Evolutionary conservation across 2,329 filamentous ascomycete genomes (phyloP).

Genomic region (Capronia americana): DNA sequence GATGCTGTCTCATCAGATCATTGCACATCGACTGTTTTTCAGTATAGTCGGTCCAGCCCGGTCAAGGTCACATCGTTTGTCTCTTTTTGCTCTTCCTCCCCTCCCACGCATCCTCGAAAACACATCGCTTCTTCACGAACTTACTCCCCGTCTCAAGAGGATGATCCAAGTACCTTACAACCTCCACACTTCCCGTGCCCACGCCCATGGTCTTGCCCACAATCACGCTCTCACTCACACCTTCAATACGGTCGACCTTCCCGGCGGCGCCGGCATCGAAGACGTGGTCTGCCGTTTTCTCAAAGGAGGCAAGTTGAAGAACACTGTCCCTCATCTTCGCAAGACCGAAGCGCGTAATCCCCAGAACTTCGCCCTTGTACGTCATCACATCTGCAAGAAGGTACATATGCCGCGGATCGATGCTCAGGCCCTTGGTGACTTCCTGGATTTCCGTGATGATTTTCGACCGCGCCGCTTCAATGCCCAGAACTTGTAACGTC

Average conservation of each 20-base stretch:
- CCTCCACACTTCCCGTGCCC: constrained; percentile 90
- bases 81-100: constrained; percentile 16
- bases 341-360: constrained; percentile 94
- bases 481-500: constrained; percentile 82
- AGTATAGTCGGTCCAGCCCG: neutral
- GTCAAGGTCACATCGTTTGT: constrained; percentile 11
- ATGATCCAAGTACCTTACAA: constrained; percentile 78
- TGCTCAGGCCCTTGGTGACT: constrained; percentile 94
- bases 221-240: constrained; percentile 96
- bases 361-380: constrained; percentile 94
- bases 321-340: constrained; percentile 97
- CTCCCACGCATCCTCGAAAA: constrained; percentile 70
- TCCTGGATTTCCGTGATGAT: constrained; percentile 86
- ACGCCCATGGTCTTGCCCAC: constrained; percentile 94
- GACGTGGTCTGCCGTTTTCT: constrained; percentile 96
- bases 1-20: neutral
- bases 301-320: constrained; percentile 91
- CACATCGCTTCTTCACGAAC: constrained; percentile 56
- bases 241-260: constrained; percentile 90
- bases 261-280: constrained; percentile 93
- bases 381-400: constrained; percentile 98
- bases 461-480: constrained; percentile 88
- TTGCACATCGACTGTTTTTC: neutral
- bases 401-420: constrained; percentile 97
- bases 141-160: constrained; percentile 48